A percentile compares a stretch with the other conserved stretches of the same genome.
phyloP scores from a whole-genome alignment of 2,329 filamentous ascomycete genomes.

The Didymella sp. region DNA sequence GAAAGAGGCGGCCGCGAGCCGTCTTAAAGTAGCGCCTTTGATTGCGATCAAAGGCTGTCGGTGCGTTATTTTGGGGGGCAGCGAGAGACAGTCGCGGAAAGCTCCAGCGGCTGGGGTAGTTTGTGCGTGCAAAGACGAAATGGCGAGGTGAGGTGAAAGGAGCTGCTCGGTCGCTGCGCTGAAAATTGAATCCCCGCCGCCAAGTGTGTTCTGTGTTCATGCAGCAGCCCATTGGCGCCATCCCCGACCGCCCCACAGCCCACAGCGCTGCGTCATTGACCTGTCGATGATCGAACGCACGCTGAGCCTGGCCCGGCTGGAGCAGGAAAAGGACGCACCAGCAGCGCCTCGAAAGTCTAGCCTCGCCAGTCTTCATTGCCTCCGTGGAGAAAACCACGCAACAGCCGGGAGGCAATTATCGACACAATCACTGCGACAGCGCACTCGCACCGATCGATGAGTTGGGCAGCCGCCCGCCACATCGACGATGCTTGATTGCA shows the following conservation, averaged over 20 bases:
- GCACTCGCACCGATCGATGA: not conserved
- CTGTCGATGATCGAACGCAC: slow-evolving; percentile 4
- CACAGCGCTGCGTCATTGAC: slow-evolving; percentile 17
- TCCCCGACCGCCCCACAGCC: slow-evolving; percentile 16
- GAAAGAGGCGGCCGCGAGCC: slow-evolving; percentile 52
- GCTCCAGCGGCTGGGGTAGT: slow-evolving; percentile 15
- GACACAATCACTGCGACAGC: not conserved
- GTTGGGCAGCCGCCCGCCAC: slow-evolving; percentile 8
- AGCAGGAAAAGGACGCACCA: not conserved
- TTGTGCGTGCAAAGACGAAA: slow-evolving; percentile 18
- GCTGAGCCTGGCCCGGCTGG: not conserved
- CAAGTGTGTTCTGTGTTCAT: slow-evolving; percentile 17
- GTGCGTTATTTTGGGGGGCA: slow-evolving; percentile 17
- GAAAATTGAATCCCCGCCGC: slow-evolving; percentile 20
- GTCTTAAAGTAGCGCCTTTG: slow-evolving; percentile 55
- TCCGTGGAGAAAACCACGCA: slow-evolving; percentile 6
- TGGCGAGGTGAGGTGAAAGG: slow-evolving; percentile 15
- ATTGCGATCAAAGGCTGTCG: slow-evolving; percentile 50
- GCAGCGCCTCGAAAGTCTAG: not conserved
- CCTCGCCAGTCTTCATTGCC: not conserved
- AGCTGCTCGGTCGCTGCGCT: slow-evolving; percentile 13
- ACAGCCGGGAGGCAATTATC: slow-evolving; percentile 7
- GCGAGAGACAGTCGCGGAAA: slow-evolving; percentile 19
- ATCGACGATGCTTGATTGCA: slow-evolving; percentile 4
- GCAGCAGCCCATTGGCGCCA: slow-evolving; percentile 17